These are phyloP conservation scores for Arthrobotrys pseudoclavata DNA, from an alignment of 2,329 filamentous ascomycete species.

Conservation along the genomic window DNA sequence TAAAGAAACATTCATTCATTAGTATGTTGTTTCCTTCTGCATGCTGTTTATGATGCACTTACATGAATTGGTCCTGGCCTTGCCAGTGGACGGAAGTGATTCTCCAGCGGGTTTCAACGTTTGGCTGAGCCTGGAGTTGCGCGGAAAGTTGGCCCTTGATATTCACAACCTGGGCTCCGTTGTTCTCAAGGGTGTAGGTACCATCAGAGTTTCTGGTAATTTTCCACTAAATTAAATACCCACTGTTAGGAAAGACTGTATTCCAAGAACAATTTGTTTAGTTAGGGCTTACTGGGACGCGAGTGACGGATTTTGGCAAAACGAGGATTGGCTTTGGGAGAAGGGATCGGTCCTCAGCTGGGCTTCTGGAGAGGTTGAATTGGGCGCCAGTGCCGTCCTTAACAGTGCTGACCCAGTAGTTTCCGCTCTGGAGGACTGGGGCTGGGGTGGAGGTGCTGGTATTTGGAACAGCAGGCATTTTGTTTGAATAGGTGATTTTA, in stretches of 20 bases:
- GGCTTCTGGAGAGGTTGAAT: slow-evolving; percentile 26
- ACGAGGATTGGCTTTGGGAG: slow-evolving; percentile 45
- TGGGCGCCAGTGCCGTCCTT: slow-evolving; percentile 6
- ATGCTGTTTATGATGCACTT: background rate
- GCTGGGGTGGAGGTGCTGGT: slow-evolving; percentile 8
- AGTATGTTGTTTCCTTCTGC: background rate
- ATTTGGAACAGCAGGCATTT: slow-evolving; percentile 39
- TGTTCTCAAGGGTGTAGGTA: slow-evolving; percentile 40
- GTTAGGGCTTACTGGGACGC: slow-evolving; percentile 25
- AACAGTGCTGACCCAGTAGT: slow-evolving; percentile 39
- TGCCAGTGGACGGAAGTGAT: slow-evolving; percentile 46
- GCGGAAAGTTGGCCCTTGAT: slow-evolving; percentile 35
- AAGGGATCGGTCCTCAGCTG: slow-evolving; percentile 48
- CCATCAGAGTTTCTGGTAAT: slow-evolving; percentile 37
- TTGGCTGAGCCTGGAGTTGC: slow-evolving; percentile 16
- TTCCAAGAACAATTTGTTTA: background rate
- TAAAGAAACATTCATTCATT: background rate
- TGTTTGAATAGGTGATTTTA: slow-evolving; percentile 1
- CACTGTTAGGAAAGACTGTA: slow-evolving; percentile 1
- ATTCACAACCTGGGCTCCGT: slow-evolving; percentile 20
- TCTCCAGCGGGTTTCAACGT: slow-evolving; percentile 24
- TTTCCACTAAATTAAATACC: slow-evolving; percentile 20
- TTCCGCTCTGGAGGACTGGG: slow-evolving; percentile 37
- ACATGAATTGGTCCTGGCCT: slow-evolving; percentile 45
- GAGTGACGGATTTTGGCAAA: slow-evolving; percentile 14